Evolutionary conservation across 2,329 filamentous ascomycete genomes (phyloP).

Genomic region (Teratosphaeriaceae sp.): DNA sequence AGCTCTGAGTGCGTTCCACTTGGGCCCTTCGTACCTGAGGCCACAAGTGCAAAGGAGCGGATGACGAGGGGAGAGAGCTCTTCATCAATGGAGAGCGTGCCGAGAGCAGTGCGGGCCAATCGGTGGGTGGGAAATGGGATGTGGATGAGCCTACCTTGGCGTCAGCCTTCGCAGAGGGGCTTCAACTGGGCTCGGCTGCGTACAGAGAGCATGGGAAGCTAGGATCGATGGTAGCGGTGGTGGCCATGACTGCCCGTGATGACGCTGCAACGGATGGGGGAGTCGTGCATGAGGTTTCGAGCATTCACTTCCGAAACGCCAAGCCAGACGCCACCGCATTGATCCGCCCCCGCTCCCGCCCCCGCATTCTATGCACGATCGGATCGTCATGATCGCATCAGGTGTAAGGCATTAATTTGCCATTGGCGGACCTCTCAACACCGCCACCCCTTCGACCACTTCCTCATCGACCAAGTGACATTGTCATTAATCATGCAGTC

Average conservation of each 20-base stretch:
- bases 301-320: no score
- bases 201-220: slow-evolving; percentile 23
- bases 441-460: not conserved
- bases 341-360: no score
- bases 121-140: slow-evolving; percentile 76
- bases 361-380: no score
- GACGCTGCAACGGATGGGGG: not conserved
- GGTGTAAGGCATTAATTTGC: no score
- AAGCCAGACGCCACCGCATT: no score
- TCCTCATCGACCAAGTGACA: no score
- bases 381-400: no score
- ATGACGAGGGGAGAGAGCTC: slow-evolving; percentile 82
- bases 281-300: not conserved
- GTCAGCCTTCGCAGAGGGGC: not conserved
- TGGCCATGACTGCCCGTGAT: not conserved
- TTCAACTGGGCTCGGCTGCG: not conserved
- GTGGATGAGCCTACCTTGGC: slow-evolving; percentile 54
- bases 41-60: slow-evolving; percentile 57
- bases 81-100: slow-evolving; percentile 73
- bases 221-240: not conserved
- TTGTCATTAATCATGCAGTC: slow-evolving; percentile 32
- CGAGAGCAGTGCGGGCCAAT: slow-evolving; percentile 68
- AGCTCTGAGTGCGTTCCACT: not conserved
- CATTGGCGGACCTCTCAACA: not conserved
- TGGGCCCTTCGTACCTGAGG: not conserved